These are phyloP conservation scores for Rhodomyrtus psidioides DNA, from an alignment of 441 rosid genomes.

Conservation along the genomic window DNA sequence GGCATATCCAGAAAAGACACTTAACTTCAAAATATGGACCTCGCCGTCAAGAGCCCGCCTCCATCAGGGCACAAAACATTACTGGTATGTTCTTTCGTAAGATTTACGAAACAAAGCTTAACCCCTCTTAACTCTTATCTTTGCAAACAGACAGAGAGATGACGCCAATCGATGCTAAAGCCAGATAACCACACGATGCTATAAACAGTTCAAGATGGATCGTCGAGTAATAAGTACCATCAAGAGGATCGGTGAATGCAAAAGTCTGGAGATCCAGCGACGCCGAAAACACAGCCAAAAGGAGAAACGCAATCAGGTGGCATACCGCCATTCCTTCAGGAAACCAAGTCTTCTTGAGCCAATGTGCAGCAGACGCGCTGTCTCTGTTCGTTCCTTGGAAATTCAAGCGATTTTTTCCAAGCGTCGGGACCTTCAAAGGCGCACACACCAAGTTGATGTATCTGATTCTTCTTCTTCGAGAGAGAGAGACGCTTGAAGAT, in stretches of 20 bases:
- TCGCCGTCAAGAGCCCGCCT: not conserved
- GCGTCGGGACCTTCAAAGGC: not conserved
- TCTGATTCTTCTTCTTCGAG: too few species aligned
- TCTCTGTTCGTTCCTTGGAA: not conserved
- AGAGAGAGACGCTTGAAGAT: too few species aligned
- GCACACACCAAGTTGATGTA: not conserved
- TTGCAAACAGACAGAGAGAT: slow-evolving; percentile 3
- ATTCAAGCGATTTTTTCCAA: not conserved
- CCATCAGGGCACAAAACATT: not conserved
- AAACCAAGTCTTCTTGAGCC: not conserved
- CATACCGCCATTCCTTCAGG: slow-evolving; percentile 24
- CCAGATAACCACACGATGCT: not conserved
- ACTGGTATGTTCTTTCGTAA: not conserved
- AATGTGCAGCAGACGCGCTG: not conserved
- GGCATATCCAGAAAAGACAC: not conserved
- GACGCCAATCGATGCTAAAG: not conserved
- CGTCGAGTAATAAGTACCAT: slow-evolving; percentile 32
- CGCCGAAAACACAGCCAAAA: slow-evolving; percentile 21
- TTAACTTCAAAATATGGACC: not conserved
- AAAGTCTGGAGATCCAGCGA: slow-evolving; percentile 27
- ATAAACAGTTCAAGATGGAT: not conserved
- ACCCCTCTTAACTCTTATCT: not conserved
- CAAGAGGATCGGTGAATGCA: slow-evolving; percentile 55
- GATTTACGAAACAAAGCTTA: not conserved
- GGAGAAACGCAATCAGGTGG: slow-evolving; percentile 7